Evolutionary conservation across 2,329 filamentous ascomycete genomes (phyloP).

Genomic region (Dactylellina leptospora): DNA sequence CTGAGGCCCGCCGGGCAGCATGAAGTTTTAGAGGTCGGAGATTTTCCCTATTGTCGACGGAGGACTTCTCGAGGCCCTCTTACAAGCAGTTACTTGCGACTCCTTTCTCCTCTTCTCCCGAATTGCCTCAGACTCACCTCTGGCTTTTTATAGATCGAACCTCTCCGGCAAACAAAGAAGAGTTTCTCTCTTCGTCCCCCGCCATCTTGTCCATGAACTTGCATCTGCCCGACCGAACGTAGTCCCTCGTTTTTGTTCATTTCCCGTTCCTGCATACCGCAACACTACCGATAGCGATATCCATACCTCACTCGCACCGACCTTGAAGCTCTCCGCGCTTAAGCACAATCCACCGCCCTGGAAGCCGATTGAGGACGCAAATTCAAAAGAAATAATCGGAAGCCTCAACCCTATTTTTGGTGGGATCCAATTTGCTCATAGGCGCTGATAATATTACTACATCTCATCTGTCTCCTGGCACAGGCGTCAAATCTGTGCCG

Average conservation of each 20-base stretch:
- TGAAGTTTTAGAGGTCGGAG: slow-evolving; percentile 43
- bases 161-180: background rate
- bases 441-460: slow-evolving; percentile 49
- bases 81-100: slow-evolving; percentile 34
- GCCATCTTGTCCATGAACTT: slow-evolving; percentile 25
- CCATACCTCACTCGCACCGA: background rate
- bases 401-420: slow-evolving; percentile 43
- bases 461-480: slow-evolving; percentile 24
- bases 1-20: slow-evolving; percentile 9
- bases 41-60: slow-evolving; percentile 52
- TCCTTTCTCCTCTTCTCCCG: slow-evolving; percentile 23
- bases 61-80: slow-evolving; percentile 22
- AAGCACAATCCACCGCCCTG: no score
- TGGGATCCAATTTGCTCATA: slow-evolving; percentile 33
- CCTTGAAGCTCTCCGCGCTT: slow-evolving; percentile 36
- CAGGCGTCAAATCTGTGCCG: slow-evolving; percentile 20
- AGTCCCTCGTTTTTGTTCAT: slow-evolving; percentile 46
- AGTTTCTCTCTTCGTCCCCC: background rate
- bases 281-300: slow-evolving; percentile 27
- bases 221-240: slow-evolving; percentile 46
- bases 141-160: slow-evolving; percentile 31
- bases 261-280: slow-evolving; percentile 44
- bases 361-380: background rate
- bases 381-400: slow-evolving; percentile 15
- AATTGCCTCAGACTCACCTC: slow-evolving; percentile 25